phyloP scores from a whole-genome alignment of 495 filamentous ascomycete genomes.

The Aspergillus bertholletiae region DNA sequence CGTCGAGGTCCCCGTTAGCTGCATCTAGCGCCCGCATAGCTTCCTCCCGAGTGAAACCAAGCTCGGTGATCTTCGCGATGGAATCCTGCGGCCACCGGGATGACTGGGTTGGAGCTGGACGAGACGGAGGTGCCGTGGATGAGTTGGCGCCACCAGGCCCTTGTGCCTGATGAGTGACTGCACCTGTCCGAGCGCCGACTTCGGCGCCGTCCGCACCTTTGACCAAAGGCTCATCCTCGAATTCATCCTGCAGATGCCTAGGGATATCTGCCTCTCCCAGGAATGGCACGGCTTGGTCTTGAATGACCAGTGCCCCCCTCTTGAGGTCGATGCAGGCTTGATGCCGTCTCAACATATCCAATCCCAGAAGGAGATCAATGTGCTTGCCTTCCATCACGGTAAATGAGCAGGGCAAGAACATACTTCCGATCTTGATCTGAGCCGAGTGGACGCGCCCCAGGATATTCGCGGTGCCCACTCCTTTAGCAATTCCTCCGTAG shows the following conservation, averaged over 20 bases:
- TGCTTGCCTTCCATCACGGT: constrained; percentile 99
- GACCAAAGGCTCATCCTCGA: constrained; percentile 77
- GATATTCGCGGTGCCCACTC: constrained; percentile 91
- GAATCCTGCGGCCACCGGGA: constrained; percentile 40
- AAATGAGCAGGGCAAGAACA: constrained; percentile 89
- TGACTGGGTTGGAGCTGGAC: constrained; percentile 23
- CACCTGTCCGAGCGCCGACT: constrained; percentile 80
- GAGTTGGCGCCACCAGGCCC: constrained; percentile 18
- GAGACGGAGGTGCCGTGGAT: constrained; percentile 10
- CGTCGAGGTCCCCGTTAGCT: constrained; percentile 80
- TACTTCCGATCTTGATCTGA: constrained; percentile 84
- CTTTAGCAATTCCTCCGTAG: constrained; percentile 85
- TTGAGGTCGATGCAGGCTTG: constrained; percentile 88
- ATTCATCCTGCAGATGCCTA: constrained; percentile 64
- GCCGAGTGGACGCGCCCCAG: constrained; percentile 93
- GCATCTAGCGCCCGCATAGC: constrained; percentile 78
- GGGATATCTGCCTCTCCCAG: constrained; percentile 92
- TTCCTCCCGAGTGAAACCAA: constrained; percentile 75
- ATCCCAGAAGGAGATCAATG: constrained; percentile 88
- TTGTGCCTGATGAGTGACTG: constrained; percentile 59
- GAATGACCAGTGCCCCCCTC: constrained; percentile 76
- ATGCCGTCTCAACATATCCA: constrained; percentile 95
- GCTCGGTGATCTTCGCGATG: constrained; percentile 63
- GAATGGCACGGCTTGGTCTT: constrained; percentile 83
- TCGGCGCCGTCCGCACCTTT: constrained; percentile 80